Evolutionary conservation across 2,329 filamentous ascomycete genomes (phyloP).

Genomic region (Xylariaceae sp.): DNA sequence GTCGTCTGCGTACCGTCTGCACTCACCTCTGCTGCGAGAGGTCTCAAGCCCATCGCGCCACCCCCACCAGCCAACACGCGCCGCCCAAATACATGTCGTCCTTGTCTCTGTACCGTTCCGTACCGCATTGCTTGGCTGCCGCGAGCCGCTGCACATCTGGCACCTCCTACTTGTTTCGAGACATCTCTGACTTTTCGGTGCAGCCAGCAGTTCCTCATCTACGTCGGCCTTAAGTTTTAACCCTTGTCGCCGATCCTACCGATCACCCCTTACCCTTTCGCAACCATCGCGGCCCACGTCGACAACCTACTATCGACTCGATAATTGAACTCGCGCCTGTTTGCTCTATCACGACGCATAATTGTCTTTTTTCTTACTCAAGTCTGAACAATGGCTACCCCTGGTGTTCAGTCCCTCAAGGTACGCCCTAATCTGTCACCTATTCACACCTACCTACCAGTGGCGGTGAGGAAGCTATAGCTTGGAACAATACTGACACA

Average conservation of each 20-base stretch:
- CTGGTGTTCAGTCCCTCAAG: slow-evolving; percentile 88
- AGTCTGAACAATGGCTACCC: slow-evolving; percentile 65
- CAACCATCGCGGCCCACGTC: slow-evolving; percentile 3
- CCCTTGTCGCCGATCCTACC: slow-evolving; percentile 19
- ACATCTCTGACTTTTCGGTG: slow-evolving; percentile 38
- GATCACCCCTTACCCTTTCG: slow-evolving; percentile 9
- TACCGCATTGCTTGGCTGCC: slow-evolving; percentile 25
- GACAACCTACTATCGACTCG: slow-evolving; percentile 10
- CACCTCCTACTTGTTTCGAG: slow-evolving; percentile 34
- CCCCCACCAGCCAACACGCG: slow-evolving; percentile 11
- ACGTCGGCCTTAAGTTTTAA: slow-evolving; percentile 16
- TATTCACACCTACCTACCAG: neutral
- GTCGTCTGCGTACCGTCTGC: slow-evolving; percentile 16
- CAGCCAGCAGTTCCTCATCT: slow-evolving; percentile 34
- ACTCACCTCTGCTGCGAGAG: slow-evolving; percentile 22
- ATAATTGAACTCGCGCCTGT: slow-evolving; percentile 11
- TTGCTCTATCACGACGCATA: slow-evolving; percentile 14
- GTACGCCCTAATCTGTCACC: slow-evolving; percentile 46
- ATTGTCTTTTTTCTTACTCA: slow-evolving; percentile 15
- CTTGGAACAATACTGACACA: slow-evolving; percentile 35
- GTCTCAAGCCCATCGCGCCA: slow-evolving; percentile 25
- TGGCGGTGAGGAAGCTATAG: slow-evolving; percentile 9
- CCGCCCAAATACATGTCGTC: slow-evolving; percentile 12
- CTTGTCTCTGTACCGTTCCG: slow-evolving; percentile 9
- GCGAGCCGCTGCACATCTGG: slow-evolving; percentile 36